phyloP scores from a whole-genome alignment of 352 stramenopile species.

The Blastocystis sp. region DNA sequence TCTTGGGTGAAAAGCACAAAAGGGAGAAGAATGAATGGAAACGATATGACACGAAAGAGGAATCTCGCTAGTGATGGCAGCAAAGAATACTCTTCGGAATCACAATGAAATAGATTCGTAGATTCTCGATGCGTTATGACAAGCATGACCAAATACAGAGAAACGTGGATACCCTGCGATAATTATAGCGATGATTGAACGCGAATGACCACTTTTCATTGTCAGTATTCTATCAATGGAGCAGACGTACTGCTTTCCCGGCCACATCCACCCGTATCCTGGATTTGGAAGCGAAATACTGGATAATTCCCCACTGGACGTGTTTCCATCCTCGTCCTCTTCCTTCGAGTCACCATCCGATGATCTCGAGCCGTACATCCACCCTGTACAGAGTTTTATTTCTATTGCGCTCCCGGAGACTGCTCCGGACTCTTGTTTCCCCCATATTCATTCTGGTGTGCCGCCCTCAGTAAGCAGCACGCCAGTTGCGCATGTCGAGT shows the following conservation, averaged over 20 bases:
- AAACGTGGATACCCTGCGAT: not conserved
- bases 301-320: not conserved
- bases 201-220: not conserved
- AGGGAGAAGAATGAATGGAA: not conserved
- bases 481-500: not conserved
- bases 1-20: too few species aligned
- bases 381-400: not conserved
- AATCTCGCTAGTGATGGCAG: too few species aligned
- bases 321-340: not conserved
- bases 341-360: not conserved
- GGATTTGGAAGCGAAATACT: not conserved
- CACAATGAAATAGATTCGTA: too few species aligned
- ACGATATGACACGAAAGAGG: not conserved
- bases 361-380: constrained; percentile 5
- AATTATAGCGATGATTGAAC: not conserved
- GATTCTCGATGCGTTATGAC: too few species aligned
- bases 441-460: not conserved
- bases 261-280: not conserved
- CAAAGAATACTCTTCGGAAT: too few species aligned
- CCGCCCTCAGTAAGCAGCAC: not conserved
- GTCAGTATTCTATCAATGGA: not conserved
- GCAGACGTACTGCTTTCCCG: not conserved
- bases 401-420: constrained; percentile 54
- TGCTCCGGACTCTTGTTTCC: not conserved
- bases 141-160: not conserved